Base-by-base conservation (phyloP, 495 filamentous ascomycete species). In the Bacidia gigantensis region DNA sequence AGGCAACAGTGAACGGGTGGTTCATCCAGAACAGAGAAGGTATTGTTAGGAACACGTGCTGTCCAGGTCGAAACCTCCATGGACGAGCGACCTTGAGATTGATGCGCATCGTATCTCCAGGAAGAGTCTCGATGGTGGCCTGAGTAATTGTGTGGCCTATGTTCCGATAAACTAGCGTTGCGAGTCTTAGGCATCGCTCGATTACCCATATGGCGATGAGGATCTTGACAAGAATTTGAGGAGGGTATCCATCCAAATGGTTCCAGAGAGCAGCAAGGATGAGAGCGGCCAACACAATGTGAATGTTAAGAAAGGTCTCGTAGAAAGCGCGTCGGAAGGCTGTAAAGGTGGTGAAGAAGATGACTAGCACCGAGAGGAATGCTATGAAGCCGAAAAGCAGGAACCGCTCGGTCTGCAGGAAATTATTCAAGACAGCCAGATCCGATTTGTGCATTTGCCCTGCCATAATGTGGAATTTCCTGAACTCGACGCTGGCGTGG, bases 1-100 rank as follows among this genome's bases (percentile, higher is more conserved):
- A 97, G 51, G 84, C 89, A 47, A 97, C 75, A 24, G 89, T 92
- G 69, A 98, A 97, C 2, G 92, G 92, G 64, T 98, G 92, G 40
- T 79, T 87, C 56, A 87, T 87, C 84, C 85, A 93, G 56, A 76
- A 74, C 54, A 94, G 58, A 11, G 79, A 67, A 24, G 79, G 78
- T 54, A 95, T 84, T 61, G 89, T 90, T 38, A 98, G 70, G 63
- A 94, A 98, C 55, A 74, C 78, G 67, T 97, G 89, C 55, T 86
- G 85, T 49, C 92, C 92, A 1, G 92, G 90, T 43, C 74, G 69
- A 70, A 92, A 82, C 44, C 72, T 71, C 72, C 89, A 83, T 45
- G 83, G 79, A 3, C 83, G 85, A 46, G 85, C 82, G 41, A 95
- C 70, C 55, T 77, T 78, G 59, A 96, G 67, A 5, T 86, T 95